These are phyloP conservation scores for Trichosporon coremiiforme DNA, from an alignment of 1,284 basidiomycete species.

Conservation along the genomic window DNA sequence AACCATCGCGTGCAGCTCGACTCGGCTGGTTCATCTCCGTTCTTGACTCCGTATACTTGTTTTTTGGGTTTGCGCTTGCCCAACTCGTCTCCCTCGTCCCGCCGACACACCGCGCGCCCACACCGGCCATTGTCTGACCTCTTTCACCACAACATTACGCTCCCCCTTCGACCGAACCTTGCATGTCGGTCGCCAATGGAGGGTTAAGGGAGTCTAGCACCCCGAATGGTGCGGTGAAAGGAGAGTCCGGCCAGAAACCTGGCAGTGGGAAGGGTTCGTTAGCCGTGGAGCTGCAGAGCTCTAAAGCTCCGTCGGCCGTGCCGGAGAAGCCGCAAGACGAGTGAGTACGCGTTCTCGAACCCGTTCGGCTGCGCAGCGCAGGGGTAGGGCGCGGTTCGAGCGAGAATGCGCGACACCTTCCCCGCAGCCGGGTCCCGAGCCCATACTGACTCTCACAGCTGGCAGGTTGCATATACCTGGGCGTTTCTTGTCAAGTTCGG, in stretches of 20 bases:
- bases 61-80: background rate
- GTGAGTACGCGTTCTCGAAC: constrained; percentile 36
- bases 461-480: constrained; percentile 55
- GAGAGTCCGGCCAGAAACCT: background rate
- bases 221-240: constrained; percentile 12
- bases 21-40: background rate
- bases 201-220: background rate
- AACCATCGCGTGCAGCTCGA: background rate
- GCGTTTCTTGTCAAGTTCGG: constrained; percentile 53
- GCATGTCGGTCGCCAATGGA: constrained; percentile 19
- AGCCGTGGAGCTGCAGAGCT: constrained; percentile 1
- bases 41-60: background rate
- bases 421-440: no score
- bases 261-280: background rate
- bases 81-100: background rate
- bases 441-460: constrained; percentile 34
- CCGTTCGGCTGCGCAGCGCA: background rate
- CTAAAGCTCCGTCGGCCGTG: constrained; percentile 20
- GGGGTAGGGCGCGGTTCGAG: background rate
- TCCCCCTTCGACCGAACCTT: background rate
- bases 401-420: background rate
- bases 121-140: background rate
- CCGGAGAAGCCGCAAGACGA: constrained; percentile 41
- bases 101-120: background rate
- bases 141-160: background rate